Evolutionary conservation across 371 early-diverging fungal species (phyloP), one percentile per base, ranked within the genome.

Genomic region (Smittium mucronatum): DNA sequence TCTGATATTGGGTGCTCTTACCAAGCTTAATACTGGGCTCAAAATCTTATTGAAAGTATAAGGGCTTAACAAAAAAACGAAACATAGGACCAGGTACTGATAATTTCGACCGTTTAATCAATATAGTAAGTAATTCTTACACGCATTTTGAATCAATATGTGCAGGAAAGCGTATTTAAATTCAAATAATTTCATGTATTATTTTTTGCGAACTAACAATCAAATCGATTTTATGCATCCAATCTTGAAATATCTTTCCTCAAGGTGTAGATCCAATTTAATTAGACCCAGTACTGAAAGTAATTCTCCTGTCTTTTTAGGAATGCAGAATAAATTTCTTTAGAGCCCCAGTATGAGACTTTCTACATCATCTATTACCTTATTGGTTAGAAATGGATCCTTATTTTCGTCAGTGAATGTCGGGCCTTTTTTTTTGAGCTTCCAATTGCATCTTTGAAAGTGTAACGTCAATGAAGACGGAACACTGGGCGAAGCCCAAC

Each of bases 11-110:
- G 73, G 70, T 5, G 36, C 68, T 29, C 78, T 68, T 17, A 72
- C 67, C 64, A 77, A 79, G 33, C 67, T 70, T 31, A 80, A 63
- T 0, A 76, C 72, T 0, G 81, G 74, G 47, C 21, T 28, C 73
- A 81, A 72, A 28, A 80, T 68, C 61, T 75, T 76, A 8, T 81
- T 82, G 59, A 84, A 83, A 21, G 76, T 75, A 2, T 69, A 70
- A 0, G 81, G 81, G 1, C 78, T 75, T 29, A 79, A 73, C 0
- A 80, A 75, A 0, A 84, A 75, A 2, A 80, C 84, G 68, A 82
- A 84, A 0, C 80, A 74, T 29, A 76, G 65, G 0, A 78, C 76
- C 1, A 70, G 70, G 73, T 76, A 84, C 70, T 80, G 82, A 71
- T 80, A 83, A 26, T 73, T 70, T 29, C 75, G 70, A 17, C 75